Percentiles rank a stretch among this genome's conserved stretches.
Conservation (phyloP, 176 grass and related monocot species). For the Oryza coarctata region DNA sequence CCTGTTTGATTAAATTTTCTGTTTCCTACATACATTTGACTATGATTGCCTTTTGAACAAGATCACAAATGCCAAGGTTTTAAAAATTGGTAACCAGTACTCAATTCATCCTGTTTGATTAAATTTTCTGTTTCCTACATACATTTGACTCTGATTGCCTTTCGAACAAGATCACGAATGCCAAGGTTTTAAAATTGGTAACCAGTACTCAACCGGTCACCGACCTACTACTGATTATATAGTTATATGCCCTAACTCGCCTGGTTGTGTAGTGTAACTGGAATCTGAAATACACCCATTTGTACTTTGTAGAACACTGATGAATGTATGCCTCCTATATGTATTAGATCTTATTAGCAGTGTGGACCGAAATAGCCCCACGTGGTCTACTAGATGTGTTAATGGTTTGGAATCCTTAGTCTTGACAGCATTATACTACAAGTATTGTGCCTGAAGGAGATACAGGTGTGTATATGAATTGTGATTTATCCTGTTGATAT, state of each 20-base stretch:
- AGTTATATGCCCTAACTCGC: neutral
- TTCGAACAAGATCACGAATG: neutral
- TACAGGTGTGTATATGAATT: neutral
- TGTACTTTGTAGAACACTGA: neutral
- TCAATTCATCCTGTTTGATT: neutral
- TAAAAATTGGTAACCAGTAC: neutral
- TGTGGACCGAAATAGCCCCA: neutral
- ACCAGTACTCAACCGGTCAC: neutral
- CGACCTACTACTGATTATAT: neutral
- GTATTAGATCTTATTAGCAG: neutral
- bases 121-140: neutral
- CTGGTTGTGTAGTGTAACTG: neutral
- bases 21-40: neutral
- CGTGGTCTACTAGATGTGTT: neutral
- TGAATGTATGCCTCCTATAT: neutral
- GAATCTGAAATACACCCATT: neutral
- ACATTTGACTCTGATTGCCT: neutral
- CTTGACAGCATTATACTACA: neutral
- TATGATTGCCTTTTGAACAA: neutral
- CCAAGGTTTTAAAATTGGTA: neutral
- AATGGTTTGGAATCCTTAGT: neutral
- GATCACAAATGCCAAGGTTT: neutral
- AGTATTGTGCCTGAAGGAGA: neutral
- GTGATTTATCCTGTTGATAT: neutral
- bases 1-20: neutral